phyloP scores from a whole-genome alignment of 1,284 basidiomycete species.

The Cystobasidiaceae sp. region DNA sequence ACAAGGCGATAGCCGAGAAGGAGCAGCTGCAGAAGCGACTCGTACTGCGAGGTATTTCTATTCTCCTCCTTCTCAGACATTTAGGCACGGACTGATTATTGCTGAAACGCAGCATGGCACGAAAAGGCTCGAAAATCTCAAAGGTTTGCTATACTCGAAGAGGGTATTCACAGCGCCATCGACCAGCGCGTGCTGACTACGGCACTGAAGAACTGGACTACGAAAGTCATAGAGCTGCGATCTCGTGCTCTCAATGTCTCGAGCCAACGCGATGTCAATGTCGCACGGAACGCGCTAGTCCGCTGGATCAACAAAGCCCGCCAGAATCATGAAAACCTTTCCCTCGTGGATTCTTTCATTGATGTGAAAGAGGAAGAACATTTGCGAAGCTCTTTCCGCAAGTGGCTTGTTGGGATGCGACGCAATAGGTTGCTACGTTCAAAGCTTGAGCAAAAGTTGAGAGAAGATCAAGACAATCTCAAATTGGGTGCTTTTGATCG shows the following conservation, averaged over 20 bases:
- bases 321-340: constrained; percentile 5
- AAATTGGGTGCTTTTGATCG: neutral
- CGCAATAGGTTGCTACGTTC: neutral
- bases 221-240: constrained; percentile 18
- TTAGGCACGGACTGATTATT: neutral
- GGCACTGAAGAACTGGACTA: constrained; percentile 21
- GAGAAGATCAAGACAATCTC: neutral
- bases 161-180: constrained; percentile 9
- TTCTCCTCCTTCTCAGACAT: neutral
- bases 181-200: constrained; percentile 10
- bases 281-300: neutral
- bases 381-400: constrained; percentile 1
- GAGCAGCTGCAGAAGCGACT: neutral
- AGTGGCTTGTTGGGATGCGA: constrained; percentile 5
- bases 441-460: neutral
- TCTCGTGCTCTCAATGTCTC: constrained; percentile 1
- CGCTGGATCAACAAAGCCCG: constrained; percentile 5
- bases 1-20: constrained; percentile 1
- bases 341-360: constrained; percentile 21
- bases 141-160: neutral
- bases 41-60: neutral
- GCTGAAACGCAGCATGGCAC: constrained; percentile 7
- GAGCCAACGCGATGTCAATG: neutral
- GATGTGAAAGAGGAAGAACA: constrained; percentile 29
- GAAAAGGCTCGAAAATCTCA: neutral